Conservation (phyloP, 768 basidiomycete genomes). For the Hypsizygus marmoreus region DNA sequence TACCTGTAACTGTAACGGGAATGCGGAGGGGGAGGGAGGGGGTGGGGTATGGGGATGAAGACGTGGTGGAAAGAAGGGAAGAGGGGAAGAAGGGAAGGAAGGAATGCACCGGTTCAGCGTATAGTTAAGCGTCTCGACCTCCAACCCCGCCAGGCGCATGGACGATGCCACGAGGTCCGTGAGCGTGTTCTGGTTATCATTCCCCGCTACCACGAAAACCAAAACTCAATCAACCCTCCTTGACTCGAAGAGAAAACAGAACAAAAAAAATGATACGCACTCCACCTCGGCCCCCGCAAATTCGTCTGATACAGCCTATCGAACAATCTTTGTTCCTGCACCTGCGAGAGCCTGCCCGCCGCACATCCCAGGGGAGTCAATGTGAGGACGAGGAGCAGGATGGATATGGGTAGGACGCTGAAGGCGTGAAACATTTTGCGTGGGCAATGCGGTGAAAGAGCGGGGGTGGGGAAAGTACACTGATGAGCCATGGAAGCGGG, state of each 20-base stretch:
- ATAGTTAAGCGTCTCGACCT: slow-evolving; percentile 25
- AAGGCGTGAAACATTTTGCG: too few relatives aligned
- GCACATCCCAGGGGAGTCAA: too few relatives aligned
- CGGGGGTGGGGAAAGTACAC: too few relatives aligned
- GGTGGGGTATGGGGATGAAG: too few relatives aligned
- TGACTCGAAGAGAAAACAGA: neutral
- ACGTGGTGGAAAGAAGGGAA: neutral
- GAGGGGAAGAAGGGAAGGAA: neutral
- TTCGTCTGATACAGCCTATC: slow-evolving; percentile 33
- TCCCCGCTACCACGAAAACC: slow-evolving; percentile 32
- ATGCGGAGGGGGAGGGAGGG: too few relatives aligned
- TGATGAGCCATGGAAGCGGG: too few relatives aligned
- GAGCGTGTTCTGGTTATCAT: slow-evolving; percentile 32
- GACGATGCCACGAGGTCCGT: slow-evolving; percentile 23
- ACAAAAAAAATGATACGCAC: slow-evolving; percentile 14
- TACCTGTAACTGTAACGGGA: too few relatives aligned
- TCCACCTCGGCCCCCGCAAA: slow-evolving; percentile 33
- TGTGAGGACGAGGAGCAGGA: too few relatives aligned
- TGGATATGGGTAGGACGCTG: too few relatives aligned
- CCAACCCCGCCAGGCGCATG: slow-evolving; percentile 26
- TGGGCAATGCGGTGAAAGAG: too few relatives aligned
- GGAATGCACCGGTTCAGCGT: slow-evolving; percentile 22
- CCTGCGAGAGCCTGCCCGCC: too few relatives aligned
- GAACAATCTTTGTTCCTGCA: slow-evolving; percentile 22
- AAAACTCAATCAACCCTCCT: too few relatives aligned